These are phyloP conservation scores for Remersonia thermophila DNA, from an alignment of 2,329 filamentous ascomycete genomes.

Conservation along the genomic window DNA sequence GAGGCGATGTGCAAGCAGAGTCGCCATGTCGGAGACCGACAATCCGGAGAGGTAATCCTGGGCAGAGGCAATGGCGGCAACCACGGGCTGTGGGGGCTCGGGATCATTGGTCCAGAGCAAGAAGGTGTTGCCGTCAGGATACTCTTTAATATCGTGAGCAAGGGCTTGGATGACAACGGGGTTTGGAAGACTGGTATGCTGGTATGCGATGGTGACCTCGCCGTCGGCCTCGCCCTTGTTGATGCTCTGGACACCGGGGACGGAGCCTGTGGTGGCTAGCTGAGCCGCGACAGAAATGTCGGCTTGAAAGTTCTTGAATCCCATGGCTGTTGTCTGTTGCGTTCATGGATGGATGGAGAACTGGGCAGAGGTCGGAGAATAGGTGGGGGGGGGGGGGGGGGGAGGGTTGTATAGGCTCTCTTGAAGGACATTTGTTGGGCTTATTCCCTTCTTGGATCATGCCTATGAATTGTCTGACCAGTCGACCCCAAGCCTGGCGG, in stretches of 20 bases:
- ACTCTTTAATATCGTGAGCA: constrained; percentile 24
- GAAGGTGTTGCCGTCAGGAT: constrained; percentile 28
- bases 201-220: constrained; percentile 51
- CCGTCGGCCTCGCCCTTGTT: constrained; percentile 57
- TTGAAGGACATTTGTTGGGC: too few relatives aligned
- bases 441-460: too few relatives aligned
- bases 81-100: constrained; percentile 18
- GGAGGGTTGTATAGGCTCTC: too few relatives aligned
- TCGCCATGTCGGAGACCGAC: constrained; percentile 36
- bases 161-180: constrained; percentile 28
- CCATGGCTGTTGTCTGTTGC: too few relatives aligned
- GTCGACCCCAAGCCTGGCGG: too few relatives aligned
- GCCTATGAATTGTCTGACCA: too few relatives aligned
- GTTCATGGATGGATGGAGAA: too few relatives aligned
- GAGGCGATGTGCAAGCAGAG: constrained; percentile 30
- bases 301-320: constrained; percentile 49
- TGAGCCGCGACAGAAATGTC: constrained; percentile 37
- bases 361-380: too few relatives aligned
- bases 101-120: constrained; percentile 33
- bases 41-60: constrained; percentile 31
- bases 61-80: constrained; percentile 29
- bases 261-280: constrained; percentile 22
- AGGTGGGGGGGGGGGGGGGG: too few relatives aligned
- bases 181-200: constrained; percentile 16
- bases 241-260: constrained; percentile 42